A percentile compares a stretch with the other conserved stretches of the same genome.
Evolutionary conservation across 2,329 filamentous ascomycete genomes (phyloP).

Genomic region (Aspergillus sp.): DNA sequence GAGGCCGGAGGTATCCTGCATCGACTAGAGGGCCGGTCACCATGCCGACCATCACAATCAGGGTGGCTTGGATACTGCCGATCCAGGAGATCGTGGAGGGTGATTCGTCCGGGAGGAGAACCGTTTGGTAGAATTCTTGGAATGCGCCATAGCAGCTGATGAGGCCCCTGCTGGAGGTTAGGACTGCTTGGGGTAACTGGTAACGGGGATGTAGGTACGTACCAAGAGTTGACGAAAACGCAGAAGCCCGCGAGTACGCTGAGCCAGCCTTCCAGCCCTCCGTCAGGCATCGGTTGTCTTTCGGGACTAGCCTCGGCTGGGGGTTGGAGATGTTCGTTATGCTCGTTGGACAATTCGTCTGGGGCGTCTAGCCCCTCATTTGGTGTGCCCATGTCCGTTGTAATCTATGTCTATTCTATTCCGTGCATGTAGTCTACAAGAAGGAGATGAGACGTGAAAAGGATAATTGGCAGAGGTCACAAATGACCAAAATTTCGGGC

Average conservation of each 20-base stretch:
- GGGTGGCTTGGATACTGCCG: conserved; percentile 49
- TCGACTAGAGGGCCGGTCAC: conserved; percentile 53
- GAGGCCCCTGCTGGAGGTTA: conserved; percentile 34
- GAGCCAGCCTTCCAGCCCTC: conserved; percentile 33
- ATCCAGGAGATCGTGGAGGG: conserved; percentile 52
- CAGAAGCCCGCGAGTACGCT: conserved; percentile 34
- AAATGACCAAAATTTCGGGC: neutral
- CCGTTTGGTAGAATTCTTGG: conserved; percentile 50
- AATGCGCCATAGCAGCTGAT: conserved; percentile 52
- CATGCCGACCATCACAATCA: conserved; percentile 51
- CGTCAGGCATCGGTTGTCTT: conserved; percentile 22
- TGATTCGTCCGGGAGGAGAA: conserved; percentile 36
- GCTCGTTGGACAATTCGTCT: neutral
- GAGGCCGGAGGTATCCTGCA: conserved; percentile 44
- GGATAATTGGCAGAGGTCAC: accelerated
- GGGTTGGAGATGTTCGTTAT: neutral
- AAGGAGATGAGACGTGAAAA: neutral
- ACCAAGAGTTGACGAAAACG: conserved; percentile 40
- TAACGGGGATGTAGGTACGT: conserved; percentile 17
- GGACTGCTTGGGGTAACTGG: neutral
- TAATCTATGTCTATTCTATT: neutral
- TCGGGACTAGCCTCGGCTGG: neutral
- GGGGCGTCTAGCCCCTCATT: neutral
- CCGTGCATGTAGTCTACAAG: neutral
- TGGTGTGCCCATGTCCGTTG: neutral